Percentiles rank a stretch among this genome's conserved stretches.
phyloP scores from a whole-genome alignment of 768 basidiomycete species.

The Kwoniella dejecticola region DNA sequence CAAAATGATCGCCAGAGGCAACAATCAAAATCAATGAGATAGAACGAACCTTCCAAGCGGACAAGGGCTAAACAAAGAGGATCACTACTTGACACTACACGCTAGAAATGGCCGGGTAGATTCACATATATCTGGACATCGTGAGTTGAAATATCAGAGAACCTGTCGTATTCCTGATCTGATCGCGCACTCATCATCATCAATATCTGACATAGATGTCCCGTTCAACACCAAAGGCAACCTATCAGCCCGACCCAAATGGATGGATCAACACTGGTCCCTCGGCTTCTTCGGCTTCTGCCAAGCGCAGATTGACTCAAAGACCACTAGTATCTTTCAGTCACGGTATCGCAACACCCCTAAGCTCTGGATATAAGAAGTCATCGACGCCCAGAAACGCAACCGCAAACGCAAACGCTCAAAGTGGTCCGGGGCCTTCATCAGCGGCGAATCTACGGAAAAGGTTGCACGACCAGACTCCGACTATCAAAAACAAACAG shows the following conservation, averaged over 20 bases:
- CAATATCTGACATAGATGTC: constrained; percentile 18
- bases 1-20: no score
- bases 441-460: constrained; percentile 12
- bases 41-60: no score
- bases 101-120: no score
- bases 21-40: no score
- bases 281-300: constrained; percentile 14
- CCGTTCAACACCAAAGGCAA: constrained; percentile 20
- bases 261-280: constrained; percentile 42
- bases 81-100: no score
- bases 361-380: constrained; percentile 14
- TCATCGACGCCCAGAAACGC: neutral
- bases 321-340: constrained; percentile 33
- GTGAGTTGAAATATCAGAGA: neutral
- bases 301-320: constrained; percentile 19
- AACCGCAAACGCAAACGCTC: neutral
- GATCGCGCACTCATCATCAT: no score
- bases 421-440: constrained; percentile 21
- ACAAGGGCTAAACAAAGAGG: no score
- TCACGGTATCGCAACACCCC: constrained; percentile 35
- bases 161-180: neutral
- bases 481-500: constrained; percentile 12
- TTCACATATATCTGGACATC: no score
- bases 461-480: constrained; percentile 1
- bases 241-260: constrained; percentile 36